Percentiles rank a stretch among this genome's conserved stretches.
Conservation (phyloP, 257 asterid genomes). For the Marsdenia floribunda region DNA sequence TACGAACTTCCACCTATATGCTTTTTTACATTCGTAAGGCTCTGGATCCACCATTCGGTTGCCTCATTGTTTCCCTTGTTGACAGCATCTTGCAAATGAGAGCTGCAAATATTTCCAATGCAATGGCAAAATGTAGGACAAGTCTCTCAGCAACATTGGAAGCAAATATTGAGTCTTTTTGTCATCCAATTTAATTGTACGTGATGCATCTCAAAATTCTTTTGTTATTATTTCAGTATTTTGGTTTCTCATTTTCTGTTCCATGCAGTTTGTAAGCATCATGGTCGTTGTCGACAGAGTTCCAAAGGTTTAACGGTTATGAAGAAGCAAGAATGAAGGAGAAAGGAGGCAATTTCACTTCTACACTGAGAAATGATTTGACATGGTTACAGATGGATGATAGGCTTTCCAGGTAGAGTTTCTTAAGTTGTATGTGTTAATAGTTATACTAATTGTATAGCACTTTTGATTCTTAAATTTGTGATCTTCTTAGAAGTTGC, state of each 20-base stretch:
- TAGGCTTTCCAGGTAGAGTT: slow-evolving; percentile 4
- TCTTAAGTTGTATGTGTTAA: not conserved
- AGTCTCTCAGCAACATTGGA: not conserved
- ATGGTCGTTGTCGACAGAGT: not conserved
- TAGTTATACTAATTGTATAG: not conserved
- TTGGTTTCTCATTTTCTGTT: not conserved
- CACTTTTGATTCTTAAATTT: not conserved
- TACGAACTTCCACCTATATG: not conserved
- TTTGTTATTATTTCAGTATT: not conserved
- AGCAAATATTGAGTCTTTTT: not conserved
- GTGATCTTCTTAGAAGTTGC: not conserved
- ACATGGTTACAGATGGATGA: not conserved
- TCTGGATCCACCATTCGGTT: not conserved
- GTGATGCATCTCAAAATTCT: not conserved
- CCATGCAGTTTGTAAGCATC: not conserved
- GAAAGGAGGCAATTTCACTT: too few relatives aligned
- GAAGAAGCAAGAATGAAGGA: not conserved
- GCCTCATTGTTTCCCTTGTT: not conserved
- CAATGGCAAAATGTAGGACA: not conserved
- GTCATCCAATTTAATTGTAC: not conserved
- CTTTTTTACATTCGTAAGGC: not conserved
- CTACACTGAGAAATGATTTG: not conserved
- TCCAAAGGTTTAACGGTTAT: not conserved
- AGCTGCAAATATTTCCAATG: not conserved
- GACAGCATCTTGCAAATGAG: not conserved